These are phyloP conservation scores for Gynochthodes officinalis DNA, from an alignment of 257 asterid species.

Conservation along the genomic window DNA sequence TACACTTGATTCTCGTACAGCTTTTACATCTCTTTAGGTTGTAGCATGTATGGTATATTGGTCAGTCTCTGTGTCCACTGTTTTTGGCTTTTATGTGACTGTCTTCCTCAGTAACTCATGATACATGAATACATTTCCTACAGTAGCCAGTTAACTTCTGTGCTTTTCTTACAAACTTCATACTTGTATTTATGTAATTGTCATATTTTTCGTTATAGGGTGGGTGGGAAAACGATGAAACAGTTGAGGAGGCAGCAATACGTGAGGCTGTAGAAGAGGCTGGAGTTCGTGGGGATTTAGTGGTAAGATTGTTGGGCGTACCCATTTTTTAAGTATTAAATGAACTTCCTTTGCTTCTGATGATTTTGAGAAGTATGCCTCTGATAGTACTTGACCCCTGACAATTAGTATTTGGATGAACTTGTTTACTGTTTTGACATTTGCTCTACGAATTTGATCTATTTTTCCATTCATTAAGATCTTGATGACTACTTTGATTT, in stretches of 20 bases:
- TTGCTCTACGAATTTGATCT: neutral
- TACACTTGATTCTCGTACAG: neutral
- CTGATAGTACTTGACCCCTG: neutral
- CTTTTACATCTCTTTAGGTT: neutral
- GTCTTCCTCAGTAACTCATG: neutral
- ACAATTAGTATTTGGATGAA: neutral
- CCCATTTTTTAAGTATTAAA: neutral
- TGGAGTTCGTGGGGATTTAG: conserved; percentile 85
- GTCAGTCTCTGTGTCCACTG: neutral
- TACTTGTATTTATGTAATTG: neutral
- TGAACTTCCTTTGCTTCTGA: neutral
- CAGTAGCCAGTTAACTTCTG: neutral
- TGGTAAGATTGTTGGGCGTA: conserved; percentile 38
- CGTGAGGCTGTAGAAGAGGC: conserved; percentile 97
- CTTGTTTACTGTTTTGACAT: neutral
- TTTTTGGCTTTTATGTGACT: neutral
- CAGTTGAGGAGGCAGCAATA: conserved; percentile 83
- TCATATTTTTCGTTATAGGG: conserved; percentile 43
- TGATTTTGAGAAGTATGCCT: neutral
- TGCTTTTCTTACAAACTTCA: neutral
- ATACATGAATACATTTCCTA: too few species aligned
- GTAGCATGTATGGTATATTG: neutral
- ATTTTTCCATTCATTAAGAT: neutral
- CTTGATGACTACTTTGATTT: neutral
- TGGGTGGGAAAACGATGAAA: conserved; percentile 98